Conservation (phyloP, 2,329 filamentous ascomycete species). For the Uncinocarpus reesii region DNA sequence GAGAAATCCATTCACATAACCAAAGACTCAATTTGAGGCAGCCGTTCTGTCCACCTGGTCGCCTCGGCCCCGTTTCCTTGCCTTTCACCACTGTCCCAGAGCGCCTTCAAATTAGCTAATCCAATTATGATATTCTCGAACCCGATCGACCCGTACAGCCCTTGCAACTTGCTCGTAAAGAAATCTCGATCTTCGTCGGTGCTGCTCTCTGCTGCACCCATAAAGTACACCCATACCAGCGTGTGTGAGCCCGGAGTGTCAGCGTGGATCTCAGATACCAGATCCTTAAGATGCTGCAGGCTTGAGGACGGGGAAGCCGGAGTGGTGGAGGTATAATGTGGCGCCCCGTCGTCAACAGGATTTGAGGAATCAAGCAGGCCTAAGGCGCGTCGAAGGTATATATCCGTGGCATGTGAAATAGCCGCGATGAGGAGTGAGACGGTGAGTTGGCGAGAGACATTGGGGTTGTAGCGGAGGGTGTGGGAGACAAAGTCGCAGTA, state of each 20-base stretch:
- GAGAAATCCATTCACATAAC: not conserved
- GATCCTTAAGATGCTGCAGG: not conserved
- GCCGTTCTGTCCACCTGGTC: not conserved
- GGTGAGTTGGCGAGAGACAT: not conserved
- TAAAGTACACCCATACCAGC: constrained; percentile 5
- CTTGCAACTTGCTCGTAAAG: not conserved
- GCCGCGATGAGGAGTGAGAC: not conserved
- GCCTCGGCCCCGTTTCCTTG: not conserved
- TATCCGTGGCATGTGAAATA: not conserved
- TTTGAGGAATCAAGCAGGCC: not conserved
- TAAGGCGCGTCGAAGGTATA: not conserved
- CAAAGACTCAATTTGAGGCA: not conserved
- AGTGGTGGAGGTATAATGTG: too few species aligned
- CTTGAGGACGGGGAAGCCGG: not conserved
- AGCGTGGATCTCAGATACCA: not conserved
- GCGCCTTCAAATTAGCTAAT: not conserved
- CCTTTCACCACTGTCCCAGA: not conserved
- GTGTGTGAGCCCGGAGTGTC: not conserved
- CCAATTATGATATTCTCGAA: constrained; percentile 2
- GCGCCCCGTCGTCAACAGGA: not conserved
- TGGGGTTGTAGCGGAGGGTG: not conserved
- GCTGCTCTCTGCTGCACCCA: constrained; percentile 1
- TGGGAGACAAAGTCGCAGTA: not conserved
- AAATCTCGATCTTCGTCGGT: not conserved
- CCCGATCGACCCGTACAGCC: not conserved